Conservation (phyloP, 495 filamentous ascomycete species). For the Wilcoxina mikolae region DNA sequence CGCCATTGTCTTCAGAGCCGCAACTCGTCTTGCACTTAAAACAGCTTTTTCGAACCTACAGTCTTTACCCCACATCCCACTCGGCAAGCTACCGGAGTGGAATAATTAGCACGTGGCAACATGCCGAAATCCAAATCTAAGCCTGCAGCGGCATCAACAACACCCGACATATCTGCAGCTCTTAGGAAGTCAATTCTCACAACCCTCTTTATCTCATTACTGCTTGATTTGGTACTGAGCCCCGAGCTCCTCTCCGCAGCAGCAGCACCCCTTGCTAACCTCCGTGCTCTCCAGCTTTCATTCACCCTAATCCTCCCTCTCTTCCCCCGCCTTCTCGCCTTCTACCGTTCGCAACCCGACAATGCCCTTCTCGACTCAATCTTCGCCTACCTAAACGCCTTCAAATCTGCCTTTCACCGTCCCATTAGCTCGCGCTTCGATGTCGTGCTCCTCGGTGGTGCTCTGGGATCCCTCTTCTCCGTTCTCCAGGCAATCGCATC, state of each 20-base stretch:
- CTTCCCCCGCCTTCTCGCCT: constrained; percentile 84
- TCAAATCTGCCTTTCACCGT: constrained; percentile 83
- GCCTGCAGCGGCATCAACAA: neutral
- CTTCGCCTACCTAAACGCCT: constrained; percentile 73
- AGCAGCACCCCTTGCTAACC: neutral
- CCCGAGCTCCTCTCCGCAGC: no score
- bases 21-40: no score
- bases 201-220: constrained; percentile 57
- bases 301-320: constrained; percentile 97
- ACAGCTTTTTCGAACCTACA: no score
- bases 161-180: neutral
- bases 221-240: constrained; percentile 51
- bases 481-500: constrained; percentile 86
- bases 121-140: neutral
- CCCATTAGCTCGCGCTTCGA: constrained; percentile 95
- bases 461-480: constrained; percentile 83
- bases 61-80: no score
- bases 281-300: constrained; percentile 43
- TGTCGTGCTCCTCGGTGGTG: constrained; percentile 88
- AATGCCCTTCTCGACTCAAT: constrained; percentile 59
- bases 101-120: neutral
- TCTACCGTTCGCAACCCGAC: constrained; percentile 54
- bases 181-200: constrained; percentile 57
- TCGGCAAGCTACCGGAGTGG: no score
- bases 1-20: no score